Conservation (phyloP, 441 rosid genomes). For the Euphorbia celastroides region DNA sequence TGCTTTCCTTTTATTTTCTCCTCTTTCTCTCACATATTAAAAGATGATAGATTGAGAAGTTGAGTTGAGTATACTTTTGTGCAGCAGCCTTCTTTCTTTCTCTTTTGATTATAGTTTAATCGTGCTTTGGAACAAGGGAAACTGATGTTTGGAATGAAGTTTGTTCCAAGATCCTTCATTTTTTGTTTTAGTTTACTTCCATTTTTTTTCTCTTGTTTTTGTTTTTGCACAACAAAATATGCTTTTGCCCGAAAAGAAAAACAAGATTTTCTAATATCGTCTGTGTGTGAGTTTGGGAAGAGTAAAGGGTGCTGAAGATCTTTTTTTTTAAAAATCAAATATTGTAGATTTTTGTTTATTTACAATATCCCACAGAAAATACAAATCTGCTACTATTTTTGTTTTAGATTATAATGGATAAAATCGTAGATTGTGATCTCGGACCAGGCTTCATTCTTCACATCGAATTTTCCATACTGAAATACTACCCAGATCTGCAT, state of each 20-base stretch:
- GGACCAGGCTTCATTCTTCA: slow-evolving; percentile 93
- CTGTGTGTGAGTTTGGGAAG: neutral
- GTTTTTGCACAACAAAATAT: neutral
- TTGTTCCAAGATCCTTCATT: slow-evolving; percentile 50
- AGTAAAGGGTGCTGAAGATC: neutral
- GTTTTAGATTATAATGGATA: neutral
- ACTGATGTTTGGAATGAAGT: slow-evolving; percentile 73
- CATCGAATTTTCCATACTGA: slow-evolving; percentile 37
- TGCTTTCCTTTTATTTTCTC: too few species aligned
- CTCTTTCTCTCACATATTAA: too few species aligned
- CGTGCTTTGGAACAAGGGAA: slow-evolving; percentile 38
- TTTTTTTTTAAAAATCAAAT: too few species aligned
- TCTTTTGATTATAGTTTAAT: slow-evolving; percentile 34
- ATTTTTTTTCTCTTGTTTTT: neutral
- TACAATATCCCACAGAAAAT: too few species aligned
- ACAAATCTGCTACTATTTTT: neutral
- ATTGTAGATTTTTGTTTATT: too few species aligned
- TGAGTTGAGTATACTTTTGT: slow-evolving; percentile 14
- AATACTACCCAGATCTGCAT: neutral
- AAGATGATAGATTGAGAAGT: slow-evolving; percentile 7
- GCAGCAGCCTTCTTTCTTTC: neutral
- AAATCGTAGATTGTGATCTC: slow-evolving; percentile 38
- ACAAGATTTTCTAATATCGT: neutral
- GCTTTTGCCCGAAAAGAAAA: too few species aligned
- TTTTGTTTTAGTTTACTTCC: neutral